Evolutionary conservation across 164 flowering plant genomes (phyloP).

Genomic region (Dillenia turbinata): DNA sequence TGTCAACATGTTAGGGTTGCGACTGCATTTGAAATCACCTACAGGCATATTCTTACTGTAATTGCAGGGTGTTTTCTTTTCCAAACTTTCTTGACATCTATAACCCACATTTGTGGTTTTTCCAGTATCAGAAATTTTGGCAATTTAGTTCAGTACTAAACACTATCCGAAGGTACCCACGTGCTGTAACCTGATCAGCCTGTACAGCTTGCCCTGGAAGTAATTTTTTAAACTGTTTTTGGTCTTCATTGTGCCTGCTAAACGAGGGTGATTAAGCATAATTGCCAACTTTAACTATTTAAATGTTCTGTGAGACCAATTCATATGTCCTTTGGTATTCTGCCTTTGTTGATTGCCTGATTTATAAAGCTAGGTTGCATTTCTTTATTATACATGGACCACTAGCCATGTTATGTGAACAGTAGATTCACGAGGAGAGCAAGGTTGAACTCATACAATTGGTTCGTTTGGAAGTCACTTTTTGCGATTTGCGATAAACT

Average conservation of each 20-base stretch:
- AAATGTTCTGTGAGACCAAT: background rate
- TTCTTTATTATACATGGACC: constrained; percentile 14
- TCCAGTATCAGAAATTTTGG: background rate
- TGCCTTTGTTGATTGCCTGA: background rate
- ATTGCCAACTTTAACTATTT: background rate
- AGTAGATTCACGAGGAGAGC: constrained; percentile 9
- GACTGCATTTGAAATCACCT: too few relatives aligned
- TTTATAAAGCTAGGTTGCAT: background rate
- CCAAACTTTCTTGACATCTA: background rate
- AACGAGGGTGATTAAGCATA: background rate
- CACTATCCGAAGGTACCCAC: too few relatives aligned
- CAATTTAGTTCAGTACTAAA: too few relatives aligned
- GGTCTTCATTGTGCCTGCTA: background rate
- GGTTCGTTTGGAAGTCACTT: background rate
- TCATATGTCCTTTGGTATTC: constrained; percentile 4
- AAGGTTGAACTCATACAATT: constrained; percentile 7
- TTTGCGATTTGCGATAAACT: constrained; percentile 6
- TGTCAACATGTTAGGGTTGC: too few relatives aligned
- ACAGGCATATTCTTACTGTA: too few relatives aligned
- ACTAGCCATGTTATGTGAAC: constrained; percentile 16
- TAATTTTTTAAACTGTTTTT: too few relatives aligned
- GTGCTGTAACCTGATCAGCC: too few relatives aligned
- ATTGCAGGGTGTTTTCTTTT: too few relatives aligned
- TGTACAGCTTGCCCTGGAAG: background rate
- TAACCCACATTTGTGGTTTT: background rate